phyloP scores from a whole-genome alignment of 257 asterid species.

The Solanum gandarillasii region DNA sequence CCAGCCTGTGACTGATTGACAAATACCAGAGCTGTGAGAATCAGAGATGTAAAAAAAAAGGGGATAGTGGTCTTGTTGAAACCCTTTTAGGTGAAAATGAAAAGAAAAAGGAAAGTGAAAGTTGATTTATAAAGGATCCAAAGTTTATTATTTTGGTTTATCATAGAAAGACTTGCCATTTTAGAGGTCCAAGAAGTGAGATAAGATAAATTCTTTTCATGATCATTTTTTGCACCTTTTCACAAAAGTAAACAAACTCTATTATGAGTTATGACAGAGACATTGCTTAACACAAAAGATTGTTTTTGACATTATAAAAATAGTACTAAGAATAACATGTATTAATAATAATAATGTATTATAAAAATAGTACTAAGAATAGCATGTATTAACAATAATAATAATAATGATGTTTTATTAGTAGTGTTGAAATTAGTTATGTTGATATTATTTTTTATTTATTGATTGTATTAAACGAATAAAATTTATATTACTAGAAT shows the following conservation, averaged over 20 bases:
- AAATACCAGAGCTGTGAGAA: not conserved
- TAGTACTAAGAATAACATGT: not conserved
- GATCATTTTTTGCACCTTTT: not conserved
- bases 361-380: too few relatives aligned
- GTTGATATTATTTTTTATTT: not conserved
- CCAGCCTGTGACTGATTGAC: not conserved
- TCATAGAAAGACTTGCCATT: not conserved
- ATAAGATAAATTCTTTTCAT: not conserved
- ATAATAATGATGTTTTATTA: too few relatives aligned
- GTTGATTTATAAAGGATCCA: conserved; percentile 4
- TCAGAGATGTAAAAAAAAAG: not conserved
- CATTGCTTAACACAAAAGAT: not conserved
- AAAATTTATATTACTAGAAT: not conserved
- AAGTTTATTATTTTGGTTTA: not conserved
- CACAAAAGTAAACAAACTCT: not conserved
- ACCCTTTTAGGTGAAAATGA: not conserved
- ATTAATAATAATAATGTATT: too few relatives aligned
- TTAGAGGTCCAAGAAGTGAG: not conserved
- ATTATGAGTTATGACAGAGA: not conserved
- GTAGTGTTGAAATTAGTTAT: not conserved
- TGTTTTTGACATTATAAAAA: not conserved
- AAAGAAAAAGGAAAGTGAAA: not conserved
- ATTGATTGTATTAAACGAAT: not conserved
- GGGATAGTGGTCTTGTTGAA: not conserved
- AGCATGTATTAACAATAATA: too few relatives aligned